Percentiles rank a stretch among this genome's conserved stretches.
These are phyloP conservation scores for Linum usitatissimum DNA, from an alignment of 345 rosid species.

Conservation along the genomic window DNA sequence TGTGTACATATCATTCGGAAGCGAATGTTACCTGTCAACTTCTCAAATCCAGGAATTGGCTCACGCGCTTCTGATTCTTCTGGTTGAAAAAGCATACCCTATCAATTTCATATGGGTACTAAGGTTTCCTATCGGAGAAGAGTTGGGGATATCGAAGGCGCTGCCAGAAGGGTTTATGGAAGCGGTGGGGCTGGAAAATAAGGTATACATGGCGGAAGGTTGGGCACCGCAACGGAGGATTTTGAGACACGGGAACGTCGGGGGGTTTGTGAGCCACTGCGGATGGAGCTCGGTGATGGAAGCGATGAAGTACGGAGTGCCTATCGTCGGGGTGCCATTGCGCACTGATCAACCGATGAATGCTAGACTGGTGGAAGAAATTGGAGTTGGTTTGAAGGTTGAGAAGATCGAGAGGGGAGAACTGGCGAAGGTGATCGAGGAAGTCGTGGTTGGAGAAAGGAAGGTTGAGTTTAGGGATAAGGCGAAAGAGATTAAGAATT, in stretches of 20 bases:
- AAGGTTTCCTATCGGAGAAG: neutral
- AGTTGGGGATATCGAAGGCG: neutral
- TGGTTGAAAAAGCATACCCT: neutral
- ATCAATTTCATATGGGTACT: slow-evolving; percentile 1
- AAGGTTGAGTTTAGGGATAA: neutral
- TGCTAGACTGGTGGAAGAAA: neutral
- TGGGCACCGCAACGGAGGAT: slow-evolving; percentile 6
- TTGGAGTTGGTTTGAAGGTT: neutral
- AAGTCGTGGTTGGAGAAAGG: neutral
- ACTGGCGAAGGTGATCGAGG: neutral
- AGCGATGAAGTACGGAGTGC: neutral
- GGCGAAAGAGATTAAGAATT: neutral
- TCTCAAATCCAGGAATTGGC: neutral
- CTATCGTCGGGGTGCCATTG: neutral
- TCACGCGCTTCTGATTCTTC: neutral
- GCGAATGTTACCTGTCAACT: neutral
- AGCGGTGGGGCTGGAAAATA: neutral
- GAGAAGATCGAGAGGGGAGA: neutral
- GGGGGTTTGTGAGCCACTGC: slow-evolving; percentile 10
- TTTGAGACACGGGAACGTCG: neutral
- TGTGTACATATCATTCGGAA: neutral
- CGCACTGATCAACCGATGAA: neutral
- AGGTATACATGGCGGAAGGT: neutral
- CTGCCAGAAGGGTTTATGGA: neutral
- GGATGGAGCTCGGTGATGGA: slow-evolving; percentile 12